These are phyloP conservation scores for Populus hybrid DNA, from an alignment of 441 rosid species.

Conservation along the genomic window DNA sequence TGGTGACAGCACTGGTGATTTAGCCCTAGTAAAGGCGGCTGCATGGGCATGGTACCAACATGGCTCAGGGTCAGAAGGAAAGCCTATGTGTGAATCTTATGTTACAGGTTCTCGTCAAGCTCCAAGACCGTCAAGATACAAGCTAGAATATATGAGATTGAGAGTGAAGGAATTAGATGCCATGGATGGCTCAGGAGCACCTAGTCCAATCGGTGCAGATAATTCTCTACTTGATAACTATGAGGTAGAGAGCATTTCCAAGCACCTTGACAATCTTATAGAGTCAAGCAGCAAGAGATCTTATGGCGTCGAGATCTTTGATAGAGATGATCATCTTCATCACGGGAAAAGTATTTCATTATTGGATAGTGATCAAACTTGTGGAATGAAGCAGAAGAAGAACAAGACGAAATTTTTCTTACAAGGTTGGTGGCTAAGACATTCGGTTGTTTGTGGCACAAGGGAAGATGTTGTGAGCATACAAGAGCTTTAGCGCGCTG, in stretches of 20 bases:
- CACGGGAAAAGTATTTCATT: not conserved
- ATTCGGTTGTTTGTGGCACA: slow-evolving; percentile 43
- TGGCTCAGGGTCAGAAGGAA: slow-evolving; percentile 45
- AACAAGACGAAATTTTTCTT: slow-evolving; percentile 21
- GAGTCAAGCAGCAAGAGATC: slow-evolving; percentile 7
- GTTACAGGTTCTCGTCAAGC: slow-evolving; percentile 16
- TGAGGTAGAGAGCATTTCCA: slow-evolving; percentile 50
- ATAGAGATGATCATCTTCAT: slow-evolving; percentile 2
- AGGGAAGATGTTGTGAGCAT: slow-evolving; percentile 35
- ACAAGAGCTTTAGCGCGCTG: slow-evolving; percentile 21
- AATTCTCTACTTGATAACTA: slow-evolving; percentile 50
- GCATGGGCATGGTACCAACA: slow-evolving; percentile 92
- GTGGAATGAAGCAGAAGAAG: slow-evolving; percentile 22
- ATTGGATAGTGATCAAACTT: not conserved
- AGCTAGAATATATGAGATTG: slow-evolving; percentile 50
- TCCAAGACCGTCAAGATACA: slow-evolving; percentile 63
- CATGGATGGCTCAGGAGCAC: slow-evolving; percentile 5
- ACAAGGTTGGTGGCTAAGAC: slow-evolving; percentile 35
- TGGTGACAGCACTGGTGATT: slow-evolving; percentile 21
- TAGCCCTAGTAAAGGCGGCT: slow-evolving; percentile 61
- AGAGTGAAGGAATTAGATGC: not conserved
- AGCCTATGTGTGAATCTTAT: slow-evolving; percentile 33
- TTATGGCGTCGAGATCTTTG: not conserved
- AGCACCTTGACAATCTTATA: slow-evolving; percentile 36
- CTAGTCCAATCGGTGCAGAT: slow-evolving; percentile 7